Evolutionary conservation across 441 rosid genomes (phyloP).

Genomic region (Gossypium davidsonii): DNA sequence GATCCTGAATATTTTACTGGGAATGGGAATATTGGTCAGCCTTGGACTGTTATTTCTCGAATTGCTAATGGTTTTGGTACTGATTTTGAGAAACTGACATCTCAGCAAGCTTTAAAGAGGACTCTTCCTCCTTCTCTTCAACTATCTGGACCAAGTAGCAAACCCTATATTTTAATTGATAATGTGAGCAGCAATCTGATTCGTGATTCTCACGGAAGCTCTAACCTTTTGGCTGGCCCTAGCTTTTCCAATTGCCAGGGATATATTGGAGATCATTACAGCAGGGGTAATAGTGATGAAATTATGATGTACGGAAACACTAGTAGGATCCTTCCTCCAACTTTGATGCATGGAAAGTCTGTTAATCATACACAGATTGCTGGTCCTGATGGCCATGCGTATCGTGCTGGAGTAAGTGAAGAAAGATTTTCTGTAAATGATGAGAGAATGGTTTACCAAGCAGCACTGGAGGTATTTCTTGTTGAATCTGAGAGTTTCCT

Average conservation of each 20-base stretch:
- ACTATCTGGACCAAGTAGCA: conserved; percentile 22
- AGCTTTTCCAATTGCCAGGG: conserved; percentile 39
- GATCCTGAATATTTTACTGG: conserved; percentile 30
- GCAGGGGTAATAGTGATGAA: conserved; percentile 36
- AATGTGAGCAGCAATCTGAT: conserved; percentile 25
- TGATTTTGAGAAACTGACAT: conserved; percentile 51
- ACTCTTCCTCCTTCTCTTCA: conserved; percentile 55
- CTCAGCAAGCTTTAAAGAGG: conserved; percentile 64
- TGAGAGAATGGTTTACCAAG: conserved; percentile 85
- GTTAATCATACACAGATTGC: conserved; percentile 31
- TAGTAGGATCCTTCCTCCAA: conserved; percentile 63
- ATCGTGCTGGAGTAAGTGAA: conserved; percentile 41
- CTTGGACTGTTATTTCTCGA: conserved; percentile 37
- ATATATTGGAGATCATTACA: conserved; percentile 32
- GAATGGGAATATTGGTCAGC: conserved; percentile 34
- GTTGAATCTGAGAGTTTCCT: conserved; percentile 1
- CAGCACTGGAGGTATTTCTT: conserved; percentile 70
- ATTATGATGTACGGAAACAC: conserved; percentile 41
- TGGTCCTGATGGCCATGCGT: conserved; percentile 42
- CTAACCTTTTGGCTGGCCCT: conserved; percentile 35
- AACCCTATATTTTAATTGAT: conserved; percentile 23
- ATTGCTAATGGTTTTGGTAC: conserved; percentile 40
- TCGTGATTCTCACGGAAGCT: conserved; percentile 31
- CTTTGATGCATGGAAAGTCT: conserved; percentile 48
- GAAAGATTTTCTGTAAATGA: conserved; percentile 51